These are phyloP conservation scores for Pholiota microspora DNA, from an alignment of 768 basidiomycete species.

Conservation along the genomic window DNA sequence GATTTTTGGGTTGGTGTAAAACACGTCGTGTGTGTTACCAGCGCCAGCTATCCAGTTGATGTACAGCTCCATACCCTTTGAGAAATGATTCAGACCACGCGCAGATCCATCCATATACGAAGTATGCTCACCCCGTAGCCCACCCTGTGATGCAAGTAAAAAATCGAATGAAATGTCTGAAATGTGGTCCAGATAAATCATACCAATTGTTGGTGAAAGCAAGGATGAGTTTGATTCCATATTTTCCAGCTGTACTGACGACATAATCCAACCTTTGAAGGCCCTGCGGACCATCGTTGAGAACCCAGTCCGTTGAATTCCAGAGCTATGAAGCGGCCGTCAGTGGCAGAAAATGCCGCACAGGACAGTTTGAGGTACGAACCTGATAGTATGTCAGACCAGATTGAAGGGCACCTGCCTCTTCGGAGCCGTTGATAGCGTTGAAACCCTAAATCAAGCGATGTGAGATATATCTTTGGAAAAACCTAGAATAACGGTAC, in stretches of 20 bases:
- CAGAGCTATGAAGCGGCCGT: conserved; percentile 34
- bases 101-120: neutral
- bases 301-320: conserved; percentile 44
- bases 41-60: conserved; percentile 52
- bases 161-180: neutral
- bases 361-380: conserved; percentile 9
- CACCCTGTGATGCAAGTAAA: conserved; percentile 33
- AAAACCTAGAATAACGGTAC: conserved; percentile 23
- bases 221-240: conserved; percentile 49
- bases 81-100: neutral
- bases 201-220: conserved; percentile 60
- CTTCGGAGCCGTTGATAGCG: conserved; percentile 42
- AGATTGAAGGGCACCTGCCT: conserved; percentile 38
- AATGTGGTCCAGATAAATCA: neutral
- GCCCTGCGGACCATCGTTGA: conserved; percentile 55
- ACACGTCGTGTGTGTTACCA: conserved; percentile 50
- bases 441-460: conserved; percentile 37
- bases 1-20: conserved; percentile 52
- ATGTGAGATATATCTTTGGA: neutral
- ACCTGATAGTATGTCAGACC: conserved; percentile 52
- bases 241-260: conserved; percentile 44
- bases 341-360: neutral
- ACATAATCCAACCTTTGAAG: conserved; percentile 53
- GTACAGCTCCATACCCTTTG: conserved; percentile 59
- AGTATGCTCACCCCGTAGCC: conserved; percentile 48